phyloP scores from a whole-genome alignment of 2,329 filamentous ascomycete genomes.

The Lecanicillium sp. region DNA sequence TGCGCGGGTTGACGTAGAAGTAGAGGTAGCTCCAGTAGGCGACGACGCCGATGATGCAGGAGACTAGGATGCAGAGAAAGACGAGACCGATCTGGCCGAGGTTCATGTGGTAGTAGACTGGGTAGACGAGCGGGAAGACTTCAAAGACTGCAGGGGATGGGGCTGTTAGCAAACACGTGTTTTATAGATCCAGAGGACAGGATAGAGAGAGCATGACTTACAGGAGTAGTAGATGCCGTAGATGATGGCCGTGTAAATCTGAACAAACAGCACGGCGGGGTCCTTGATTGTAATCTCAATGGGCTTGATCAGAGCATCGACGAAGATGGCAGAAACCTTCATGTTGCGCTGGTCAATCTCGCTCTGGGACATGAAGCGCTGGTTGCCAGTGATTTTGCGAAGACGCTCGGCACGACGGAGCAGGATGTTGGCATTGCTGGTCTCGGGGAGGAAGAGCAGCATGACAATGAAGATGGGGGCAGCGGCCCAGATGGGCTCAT shows the following conservation, averaged over 20 bases:
- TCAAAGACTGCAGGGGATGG: conserved; percentile 38
- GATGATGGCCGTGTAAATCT: conserved; percentile 52
- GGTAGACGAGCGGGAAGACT: conserved; percentile 57
- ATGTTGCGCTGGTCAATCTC: conserved; percentile 55
- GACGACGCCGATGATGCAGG: conserved; percentile 42
- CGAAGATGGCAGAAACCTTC: conserved; percentile 34
- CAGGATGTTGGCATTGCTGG: conserved; percentile 49
- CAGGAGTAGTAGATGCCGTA: conserved; percentile 55
- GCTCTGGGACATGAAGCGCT: conserved; percentile 48
- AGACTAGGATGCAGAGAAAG: conserved; percentile 52
- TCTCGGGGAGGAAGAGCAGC: conserved; percentile 58
- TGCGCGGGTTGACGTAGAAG: conserved; percentile 42
- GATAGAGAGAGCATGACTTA: conserved; percentile 20
- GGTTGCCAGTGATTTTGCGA: conserved; percentile 49
- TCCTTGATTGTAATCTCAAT: conserved; percentile 52
- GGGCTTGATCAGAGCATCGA: conserved; percentile 53
- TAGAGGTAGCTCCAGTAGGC: conserved; percentile 43
- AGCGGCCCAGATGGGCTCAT: conserved; percentile 55
- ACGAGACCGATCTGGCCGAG: conserved; percentile 49
- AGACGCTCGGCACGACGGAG: conserved; percentile 53
- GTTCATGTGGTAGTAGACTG: conserved; percentile 49
- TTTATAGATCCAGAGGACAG: neutral
- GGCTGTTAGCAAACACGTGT: conserved; percentile 6
- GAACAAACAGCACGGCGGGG: conserved; percentile 53
- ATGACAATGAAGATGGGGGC: conserved; percentile 51